phyloP scores from a whole-genome alignment of 2,329 filamentous ascomycete genomes.

The Scolecobasidium constrictum region DNA sequence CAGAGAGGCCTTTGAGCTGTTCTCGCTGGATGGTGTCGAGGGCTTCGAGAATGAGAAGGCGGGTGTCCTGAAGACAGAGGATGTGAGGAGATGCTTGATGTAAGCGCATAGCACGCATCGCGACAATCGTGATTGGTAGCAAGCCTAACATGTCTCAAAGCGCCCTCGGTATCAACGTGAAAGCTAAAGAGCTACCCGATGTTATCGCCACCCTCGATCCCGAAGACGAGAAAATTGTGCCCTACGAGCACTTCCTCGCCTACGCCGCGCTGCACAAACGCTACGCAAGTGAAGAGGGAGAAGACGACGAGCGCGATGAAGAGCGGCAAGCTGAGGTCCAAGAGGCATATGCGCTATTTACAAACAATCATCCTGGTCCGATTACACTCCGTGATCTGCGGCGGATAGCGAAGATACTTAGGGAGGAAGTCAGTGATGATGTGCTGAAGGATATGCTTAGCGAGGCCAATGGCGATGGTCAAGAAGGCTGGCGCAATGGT shows the following conservation, averaged over 20 bases:
- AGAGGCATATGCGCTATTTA: slow-evolving; percentile 75
- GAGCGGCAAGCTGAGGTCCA: slow-evolving; percentile 44
- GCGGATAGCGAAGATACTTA: slow-evolving; percentile 67
- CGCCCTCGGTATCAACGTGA: slow-evolving; percentile 67
- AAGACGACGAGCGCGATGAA: slow-evolving; percentile 32
- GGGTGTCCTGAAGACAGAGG: slow-evolving; percentile 29
- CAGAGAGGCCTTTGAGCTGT: slow-evolving; percentile 77
- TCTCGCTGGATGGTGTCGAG: slow-evolving; percentile 26
- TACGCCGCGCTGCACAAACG: slow-evolving; percentile 82
- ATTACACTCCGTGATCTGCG: slow-evolving; percentile 74
- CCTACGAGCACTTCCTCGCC: slow-evolving; percentile 73
- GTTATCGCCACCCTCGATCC: slow-evolving; percentile 79
- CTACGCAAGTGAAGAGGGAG: slow-evolving; percentile 13
- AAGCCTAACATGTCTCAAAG: slow-evolving; percentile 32
- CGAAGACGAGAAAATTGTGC: slow-evolving; percentile 63
- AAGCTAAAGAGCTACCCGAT: slow-evolving; percentile 56
- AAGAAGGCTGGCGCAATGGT: slow-evolving; percentile 12
- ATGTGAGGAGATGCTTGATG: slow-evolving; percentile 37
- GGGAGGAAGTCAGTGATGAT: slow-evolving; percentile 75
- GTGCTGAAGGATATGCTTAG: slow-evolving; percentile 87
- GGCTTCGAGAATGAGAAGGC: slow-evolving; percentile 14
- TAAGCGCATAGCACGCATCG: slow-evolving; percentile 26
- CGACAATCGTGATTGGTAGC: neutral
- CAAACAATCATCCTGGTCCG: slow-evolving; percentile 44
- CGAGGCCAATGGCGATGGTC: slow-evolving; percentile 75